phyloP scores from a whole-genome alignment of 2,329 filamentous ascomycete genomes.

The Fusarium xylarioides region DNA sequence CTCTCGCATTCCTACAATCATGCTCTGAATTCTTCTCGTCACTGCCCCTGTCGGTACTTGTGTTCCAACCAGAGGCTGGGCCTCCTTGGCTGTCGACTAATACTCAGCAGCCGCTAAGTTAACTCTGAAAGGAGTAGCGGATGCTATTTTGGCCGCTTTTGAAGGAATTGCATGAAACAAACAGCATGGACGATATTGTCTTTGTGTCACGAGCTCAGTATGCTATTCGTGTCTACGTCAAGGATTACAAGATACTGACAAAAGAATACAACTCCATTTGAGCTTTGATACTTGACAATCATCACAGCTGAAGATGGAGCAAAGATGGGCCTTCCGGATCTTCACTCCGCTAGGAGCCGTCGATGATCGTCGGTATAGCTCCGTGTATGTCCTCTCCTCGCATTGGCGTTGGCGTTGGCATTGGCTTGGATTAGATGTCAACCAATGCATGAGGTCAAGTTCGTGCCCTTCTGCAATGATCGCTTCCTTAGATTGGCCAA shows the following conservation, averaged over 20 bases:
- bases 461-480: slow-evolving; percentile 24
- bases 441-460: slow-evolving; percentile 33
- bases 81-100: slow-evolving; percentile 15
- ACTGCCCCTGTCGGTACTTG: slow-evolving; percentile 17
- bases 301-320: not conserved
- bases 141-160: slow-evolving; percentile 28
- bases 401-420: not conserved
- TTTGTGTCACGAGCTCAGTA: slow-evolving; percentile 22
- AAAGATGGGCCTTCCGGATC: slow-evolving; percentile 29
- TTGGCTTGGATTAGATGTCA: slow-evolving; percentile 1
- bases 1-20: not conserved
- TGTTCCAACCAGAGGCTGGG: slow-evolving; percentile 12
- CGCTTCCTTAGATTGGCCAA: slow-evolving; percentile 29
- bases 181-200: not conserved
- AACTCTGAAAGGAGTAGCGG: slow-evolving; percentile 26
- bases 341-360: slow-evolving; percentile 34
- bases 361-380: slow-evolving; percentile 37
- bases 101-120: slow-evolving; percentile 21
- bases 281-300: not conserved
- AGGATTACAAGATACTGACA: not conserved
- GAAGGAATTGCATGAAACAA: slow-evolving; percentile 24
- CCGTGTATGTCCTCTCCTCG: slow-evolving; percentile 7
- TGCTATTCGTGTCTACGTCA: slow-evolving; percentile 21
- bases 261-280: not conserved
- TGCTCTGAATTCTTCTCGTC: not conserved